Evolutionary conservation across 2,329 filamentous ascomycete species (phyloP).

Genomic region (Diaporthe eres): DNA sequence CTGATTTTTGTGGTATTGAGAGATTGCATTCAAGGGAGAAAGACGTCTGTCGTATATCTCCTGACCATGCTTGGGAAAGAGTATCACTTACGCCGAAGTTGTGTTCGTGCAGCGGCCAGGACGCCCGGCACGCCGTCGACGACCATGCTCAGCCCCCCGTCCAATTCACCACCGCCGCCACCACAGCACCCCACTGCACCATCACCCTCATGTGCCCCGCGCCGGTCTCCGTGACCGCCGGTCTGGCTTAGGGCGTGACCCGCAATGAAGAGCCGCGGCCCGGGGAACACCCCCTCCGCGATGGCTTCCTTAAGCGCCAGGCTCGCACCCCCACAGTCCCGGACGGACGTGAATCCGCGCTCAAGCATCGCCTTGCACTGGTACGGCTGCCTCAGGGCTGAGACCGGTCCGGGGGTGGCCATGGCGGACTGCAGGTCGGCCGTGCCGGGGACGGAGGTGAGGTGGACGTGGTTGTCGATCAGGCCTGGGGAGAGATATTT

Average conservation of each 20-base stretch:
- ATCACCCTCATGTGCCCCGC: constrained; percentile 55
- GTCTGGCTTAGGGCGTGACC: constrained; percentile 69
- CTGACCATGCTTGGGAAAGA: fast-evolving
- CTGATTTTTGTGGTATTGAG: no score
- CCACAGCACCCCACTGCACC: constrained; percentile 56
- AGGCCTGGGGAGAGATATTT: constrained; percentile 64
- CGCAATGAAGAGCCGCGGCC: constrained; percentile 69
- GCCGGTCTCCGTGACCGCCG: constrained; percentile 70
- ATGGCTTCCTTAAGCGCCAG: constrained; percentile 70
- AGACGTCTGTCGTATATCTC: no score
- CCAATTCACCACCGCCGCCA: constrained; percentile 52
- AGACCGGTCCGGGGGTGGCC: constrained; percentile 52
- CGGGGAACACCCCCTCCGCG: constrained; percentile 67
- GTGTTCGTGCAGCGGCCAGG: constrained; percentile 64
- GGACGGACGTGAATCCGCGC: constrained; percentile 70
- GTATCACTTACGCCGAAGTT: constrained; percentile 57
- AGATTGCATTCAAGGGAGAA: neutral
- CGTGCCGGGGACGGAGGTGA: constrained; percentile 60
- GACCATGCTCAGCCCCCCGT: constrained; percentile 55
- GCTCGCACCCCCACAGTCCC: constrained; percentile 71
- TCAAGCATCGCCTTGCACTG: constrained; percentile 64
- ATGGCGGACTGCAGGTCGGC: constrained; percentile 53
- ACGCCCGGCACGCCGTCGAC: constrained; percentile 70
- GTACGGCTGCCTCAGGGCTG: constrained; percentile 62
- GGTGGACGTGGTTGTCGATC: constrained; percentile 66